Percentiles rank a stretch among this genome's conserved stretches.
Evolutionary conservation across 148 eudicot species (phyloP).

Genomic region (Dianthus caryophyllus): DNA sequence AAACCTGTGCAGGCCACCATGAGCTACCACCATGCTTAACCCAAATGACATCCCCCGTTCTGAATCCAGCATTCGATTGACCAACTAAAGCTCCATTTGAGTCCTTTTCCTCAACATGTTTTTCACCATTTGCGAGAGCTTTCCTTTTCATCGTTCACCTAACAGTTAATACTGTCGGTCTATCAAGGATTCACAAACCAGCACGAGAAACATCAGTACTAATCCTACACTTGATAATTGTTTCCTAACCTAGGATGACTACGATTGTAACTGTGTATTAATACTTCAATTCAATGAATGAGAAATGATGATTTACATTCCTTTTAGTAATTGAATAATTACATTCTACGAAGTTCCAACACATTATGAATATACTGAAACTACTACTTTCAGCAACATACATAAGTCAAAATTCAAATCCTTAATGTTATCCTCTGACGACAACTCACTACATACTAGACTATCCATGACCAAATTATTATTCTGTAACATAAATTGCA

Average conservation of each 20-base stretch:
- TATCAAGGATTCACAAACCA: not conserved
- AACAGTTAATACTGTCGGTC: slow-evolving; percentile 11
- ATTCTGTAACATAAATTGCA: not conserved
- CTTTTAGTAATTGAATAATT: not conserved
- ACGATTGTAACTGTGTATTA: no score
- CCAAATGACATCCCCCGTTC: slow-evolving; percentile 55
- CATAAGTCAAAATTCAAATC: not conserved
- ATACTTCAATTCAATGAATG: no score
- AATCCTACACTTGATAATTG: no score
- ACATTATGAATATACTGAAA: not conserved
- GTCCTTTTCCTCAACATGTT: slow-evolving; percentile 18
- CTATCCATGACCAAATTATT: not conserved
- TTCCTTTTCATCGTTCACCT: slow-evolving; percentile 37
- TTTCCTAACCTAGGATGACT: no score
- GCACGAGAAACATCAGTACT: not conserved
- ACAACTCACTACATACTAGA: not conserved
- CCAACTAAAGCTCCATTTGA: slow-evolving; percentile 18
- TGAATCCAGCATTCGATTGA: slow-evolving; percentile 20
- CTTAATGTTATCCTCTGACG: not conserved
- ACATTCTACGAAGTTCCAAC: not conserved
- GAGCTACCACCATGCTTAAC: slow-evolving; percentile 39
- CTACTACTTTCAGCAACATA: not conserved
- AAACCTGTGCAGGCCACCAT: slow-evolving; percentile 86
- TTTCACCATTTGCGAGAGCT: slow-evolving; percentile 14
- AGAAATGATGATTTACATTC: no score